A percentile compares a stretch with the other conserved stretches of the same genome.
phyloP scores from a whole-genome alignment of 2,329 filamentous ascomycete genomes.

The Fusarium devonianum region DNA sequence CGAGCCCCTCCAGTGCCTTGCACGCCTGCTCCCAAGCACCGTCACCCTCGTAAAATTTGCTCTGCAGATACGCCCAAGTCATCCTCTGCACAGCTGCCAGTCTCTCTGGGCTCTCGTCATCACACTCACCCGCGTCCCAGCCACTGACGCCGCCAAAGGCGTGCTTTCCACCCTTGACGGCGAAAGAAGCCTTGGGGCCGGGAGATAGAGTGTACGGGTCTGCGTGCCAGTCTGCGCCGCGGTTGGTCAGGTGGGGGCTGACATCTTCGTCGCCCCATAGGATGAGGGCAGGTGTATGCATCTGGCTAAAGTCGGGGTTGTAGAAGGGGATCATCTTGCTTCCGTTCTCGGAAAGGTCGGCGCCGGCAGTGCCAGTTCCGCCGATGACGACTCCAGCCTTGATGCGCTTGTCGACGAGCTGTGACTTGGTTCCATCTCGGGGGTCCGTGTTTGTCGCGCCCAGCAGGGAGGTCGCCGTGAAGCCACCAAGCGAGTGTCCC shows the following conservation, averaged over 20 bases:
- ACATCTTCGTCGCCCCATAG: constrained; percentile 38
- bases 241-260: constrained; percentile 28
- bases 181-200: constrained; percentile 29
- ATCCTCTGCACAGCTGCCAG: constrained; percentile 35
- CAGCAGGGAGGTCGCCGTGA: constrained; percentile 29
- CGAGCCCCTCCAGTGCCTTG: constrained; percentile 18
- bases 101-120: constrained; percentile 37
- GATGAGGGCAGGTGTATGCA: constrained; percentile 31
- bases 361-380: constrained; percentile 24
- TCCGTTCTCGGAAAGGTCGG: constrained; percentile 20
- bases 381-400: constrained; percentile 40
- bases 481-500: constrained; percentile 38
- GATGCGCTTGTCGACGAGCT: constrained; percentile 30
- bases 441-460: constrained; percentile 37
- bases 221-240: constrained; percentile 37
- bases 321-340: constrained; percentile 31
- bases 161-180: constrained; percentile 35
- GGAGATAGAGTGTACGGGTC: constrained; percentile 34
- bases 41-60: constrained; percentile 30
- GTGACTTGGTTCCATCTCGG: constrained; percentile 19
- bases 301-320: constrained; percentile 28
- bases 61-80: constrained; percentile 38
- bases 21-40: constrained; percentile 30
- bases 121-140: constrained; percentile 39
- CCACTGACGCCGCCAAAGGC: constrained; percentile 39